Evolutionary conservation across 2,329 filamentous ascomycete genomes (phyloP).

Genomic region (Talaromyces sp.): DNA sequence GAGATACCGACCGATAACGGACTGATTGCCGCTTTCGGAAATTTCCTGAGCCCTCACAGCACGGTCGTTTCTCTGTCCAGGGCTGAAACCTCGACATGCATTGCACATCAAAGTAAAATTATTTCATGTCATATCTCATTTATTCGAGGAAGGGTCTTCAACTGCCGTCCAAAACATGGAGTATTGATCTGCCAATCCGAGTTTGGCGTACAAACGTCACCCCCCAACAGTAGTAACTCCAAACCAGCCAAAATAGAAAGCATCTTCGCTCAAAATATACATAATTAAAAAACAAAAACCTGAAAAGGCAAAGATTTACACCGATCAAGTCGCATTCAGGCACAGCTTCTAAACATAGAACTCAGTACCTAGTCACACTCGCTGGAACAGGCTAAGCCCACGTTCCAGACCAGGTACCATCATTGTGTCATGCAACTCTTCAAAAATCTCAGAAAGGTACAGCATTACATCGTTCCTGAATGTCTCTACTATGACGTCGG

Average conservation of each 20-base stretch:
- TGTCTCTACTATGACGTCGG: background rate
- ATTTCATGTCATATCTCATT: too few species aligned
- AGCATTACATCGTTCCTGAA: background rate
- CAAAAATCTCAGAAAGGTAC: background rate
- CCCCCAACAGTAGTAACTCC: too few species aligned
- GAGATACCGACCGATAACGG: background rate
- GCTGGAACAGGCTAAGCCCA: background rate
- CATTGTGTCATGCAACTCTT: background rate
- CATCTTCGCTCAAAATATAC: background rate
- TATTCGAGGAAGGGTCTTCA: background rate
- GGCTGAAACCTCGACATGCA: background rate
- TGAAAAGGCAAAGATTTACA: background rate
- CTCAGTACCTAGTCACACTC: background rate
- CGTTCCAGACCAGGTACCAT: background rate
- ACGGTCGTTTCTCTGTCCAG: background rate
- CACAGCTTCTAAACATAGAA: slow-evolving; percentile 8
- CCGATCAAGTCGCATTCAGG: background rate
- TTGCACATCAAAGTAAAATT: background rate
- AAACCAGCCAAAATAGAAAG: background rate
- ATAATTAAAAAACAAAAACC: background rate
- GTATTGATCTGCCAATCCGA: background rate
- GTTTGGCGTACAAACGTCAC: background rate
- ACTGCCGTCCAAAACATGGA: background rate
- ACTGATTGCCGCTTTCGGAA: slow-evolving; percentile 12
- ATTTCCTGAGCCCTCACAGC: background rate